Percentiles rank a stretch among this genome's conserved stretches.
Evolutionary conservation across 225 moss, liverwort and hornwort genomes (phyloP).

Genomic region (Asterella californica): DNA sequence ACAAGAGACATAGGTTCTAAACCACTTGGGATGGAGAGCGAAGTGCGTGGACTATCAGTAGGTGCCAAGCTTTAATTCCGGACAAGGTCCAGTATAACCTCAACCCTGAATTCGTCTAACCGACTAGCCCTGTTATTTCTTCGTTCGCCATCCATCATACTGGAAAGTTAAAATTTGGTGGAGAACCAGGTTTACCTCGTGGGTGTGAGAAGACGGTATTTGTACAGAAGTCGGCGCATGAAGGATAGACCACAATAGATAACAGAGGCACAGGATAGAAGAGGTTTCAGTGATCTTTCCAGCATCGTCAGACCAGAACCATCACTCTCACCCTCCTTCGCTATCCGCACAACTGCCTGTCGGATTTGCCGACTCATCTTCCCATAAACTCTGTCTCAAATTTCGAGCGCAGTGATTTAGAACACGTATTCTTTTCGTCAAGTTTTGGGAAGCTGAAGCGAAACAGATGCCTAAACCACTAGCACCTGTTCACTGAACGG

Average conservation of each 20-base stretch:
- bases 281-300: conserved; percentile 35
- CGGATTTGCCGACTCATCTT: conserved; percentile 29
- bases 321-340: conserved; percentile 20
- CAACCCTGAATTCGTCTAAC: background rate
- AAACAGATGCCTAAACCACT: background rate
- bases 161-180: background rate
- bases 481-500: too few species aligned
- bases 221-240: conserved; percentile 30
- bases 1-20: background rate
- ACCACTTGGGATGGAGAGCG: background rate
- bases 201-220: conserved; percentile 24
- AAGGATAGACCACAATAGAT: conserved; percentile 27
- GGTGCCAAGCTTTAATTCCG: background rate
- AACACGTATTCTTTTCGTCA: background rate
- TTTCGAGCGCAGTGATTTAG: background rate
- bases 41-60: background rate
- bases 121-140: background rate
- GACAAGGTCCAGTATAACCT: background rate
- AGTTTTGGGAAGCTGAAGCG: background rate
- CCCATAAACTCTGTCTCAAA: background rate
- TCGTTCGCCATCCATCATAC: background rate
- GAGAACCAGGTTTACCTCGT: conserved; percentile 18
- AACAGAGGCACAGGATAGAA: conserved; percentile 35
- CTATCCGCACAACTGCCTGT: conserved; percentile 33
- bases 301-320: conserved; percentile 19